Evolutionary conservation across 2,329 filamentous ascomycete genomes (phyloP).

Genomic region (Aspergillus sp.): DNA sequence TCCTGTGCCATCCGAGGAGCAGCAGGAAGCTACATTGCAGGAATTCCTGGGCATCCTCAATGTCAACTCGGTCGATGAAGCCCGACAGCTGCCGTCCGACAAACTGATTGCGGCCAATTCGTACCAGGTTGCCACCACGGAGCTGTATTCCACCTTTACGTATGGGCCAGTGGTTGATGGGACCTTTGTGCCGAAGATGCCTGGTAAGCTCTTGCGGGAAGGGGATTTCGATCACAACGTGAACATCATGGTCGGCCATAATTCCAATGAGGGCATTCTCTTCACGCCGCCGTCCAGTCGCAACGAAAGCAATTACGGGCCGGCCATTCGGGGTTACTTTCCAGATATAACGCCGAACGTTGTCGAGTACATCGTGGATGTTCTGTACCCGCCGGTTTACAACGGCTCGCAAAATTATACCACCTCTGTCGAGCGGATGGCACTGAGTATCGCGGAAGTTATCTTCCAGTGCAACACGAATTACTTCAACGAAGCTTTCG

Average conservation of each 20-base stretch:
- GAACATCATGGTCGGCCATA: slow-evolving; percentile 39
- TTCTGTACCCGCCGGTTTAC: slow-evolving; percentile 45
- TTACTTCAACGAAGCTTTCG: slow-evolving; percentile 42
- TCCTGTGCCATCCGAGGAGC: slow-evolving; percentile 22
- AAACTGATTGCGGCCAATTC: slow-evolving; percentile 37
- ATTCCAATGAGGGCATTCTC: slow-evolving; percentile 33
- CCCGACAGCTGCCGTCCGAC: slow-evolving; percentile 31
- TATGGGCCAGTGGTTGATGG: slow-evolving; percentile 43
- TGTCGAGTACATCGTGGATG: slow-evolving; percentile 37
- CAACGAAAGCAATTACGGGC: slow-evolving; percentile 14
- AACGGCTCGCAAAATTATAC: slow-evolving; percentile 41
- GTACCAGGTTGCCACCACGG: slow-evolving; percentile 28
- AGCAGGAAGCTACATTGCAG: slow-evolving; percentile 32
- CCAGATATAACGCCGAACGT: slow-evolving; percentile 16
- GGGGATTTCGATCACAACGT: slow-evolving; percentile 38
- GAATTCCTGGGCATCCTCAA: slow-evolving; percentile 34
- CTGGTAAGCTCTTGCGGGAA: slow-evolving; percentile 36
- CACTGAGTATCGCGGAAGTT: slow-evolving; percentile 35
- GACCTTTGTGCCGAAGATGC: slow-evolving; percentile 39
- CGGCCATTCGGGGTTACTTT: slow-evolving; percentile 12
- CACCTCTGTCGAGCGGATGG: slow-evolving; percentile 33
- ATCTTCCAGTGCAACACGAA: slow-evolving; percentile 46
- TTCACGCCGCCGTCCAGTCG: slow-evolving; percentile 30
- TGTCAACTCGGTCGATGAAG: slow-evolving; percentile 37
- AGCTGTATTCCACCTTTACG: slow-evolving; percentile 35